Base-by-base conservation (phyloP, 371 early-diverging fungal species). In the Apophysomyces sp. region DNA sequence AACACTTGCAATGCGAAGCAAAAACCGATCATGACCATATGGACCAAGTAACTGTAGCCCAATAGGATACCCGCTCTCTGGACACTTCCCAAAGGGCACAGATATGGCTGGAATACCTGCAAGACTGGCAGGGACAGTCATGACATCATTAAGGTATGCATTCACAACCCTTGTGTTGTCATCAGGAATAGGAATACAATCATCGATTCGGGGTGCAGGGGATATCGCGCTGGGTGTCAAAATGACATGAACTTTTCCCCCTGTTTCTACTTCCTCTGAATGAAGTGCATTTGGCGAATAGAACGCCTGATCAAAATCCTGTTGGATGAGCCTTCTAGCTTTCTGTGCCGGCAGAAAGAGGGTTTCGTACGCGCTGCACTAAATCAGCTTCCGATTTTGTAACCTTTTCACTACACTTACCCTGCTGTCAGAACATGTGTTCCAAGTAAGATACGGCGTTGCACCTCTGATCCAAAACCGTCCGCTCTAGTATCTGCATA, bases 41-140 rank as follows among this genome's bases (percentile, higher is more conserved):
- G 93, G 94, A 1, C 89, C 84, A 16, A 90, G 61, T 21, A 96
- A 69, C 69, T 96, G 97, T 27, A 96, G 66, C 0, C 94, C 95
- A 57, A 94, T 73, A 4, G 93, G 92, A 52, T 84, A 73, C 0
- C 84, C 80, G 26, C 72, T 74, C 4, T 67, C 55, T 12, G 41
- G 27, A 21, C 77, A 72, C 27, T 57, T 52, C 0, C 77, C 78
- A 60, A 81, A 86, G 15, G 91, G 91, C 0, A 92, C 72, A 26
- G 83, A 81, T 40, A 92, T 74, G 0, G 92, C 89, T 7, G 93
- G 92, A 32, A 92, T 65, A 37, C 84, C 97, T 0, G 94, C 96
- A 52, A 96, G 75, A 65, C 89, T 92, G 6, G 92, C 92, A 5
- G 97, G 94, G 6, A 95, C 86, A 0, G 95, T 95, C 85, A 96